Conservation (phyloP, 306 rosid species). For the Cyclanthera cordifolia region DNA sequence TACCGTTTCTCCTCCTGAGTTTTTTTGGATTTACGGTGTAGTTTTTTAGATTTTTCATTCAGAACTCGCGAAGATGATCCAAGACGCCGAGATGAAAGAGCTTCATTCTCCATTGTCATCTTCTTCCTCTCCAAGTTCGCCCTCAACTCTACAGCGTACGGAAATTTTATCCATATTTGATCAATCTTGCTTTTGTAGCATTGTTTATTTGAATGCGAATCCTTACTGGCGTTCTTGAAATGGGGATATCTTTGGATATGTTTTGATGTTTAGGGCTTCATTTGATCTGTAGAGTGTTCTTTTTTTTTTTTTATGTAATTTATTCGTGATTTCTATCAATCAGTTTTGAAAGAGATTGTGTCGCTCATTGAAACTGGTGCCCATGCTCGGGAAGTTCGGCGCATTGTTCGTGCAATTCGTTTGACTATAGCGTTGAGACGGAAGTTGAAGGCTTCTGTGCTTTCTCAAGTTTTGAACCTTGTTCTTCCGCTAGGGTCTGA, state of each 20-base stretch:
- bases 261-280: not conserved
- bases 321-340: not conserved
- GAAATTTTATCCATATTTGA: not conserved
- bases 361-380: constrained; percentile 84
- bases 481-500: constrained; percentile 59
- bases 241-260: not conserved
- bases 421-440: constrained; percentile 75
- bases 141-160: constrained; percentile 36
- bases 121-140: constrained; percentile 28
- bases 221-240: not conserved
- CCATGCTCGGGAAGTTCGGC: constrained; percentile 73
- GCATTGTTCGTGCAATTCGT: constrained; percentile 82
- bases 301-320: not conserved
- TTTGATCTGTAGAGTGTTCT: not conserved
- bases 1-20: not conserved
- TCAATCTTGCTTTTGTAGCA: not conserved
- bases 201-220: constrained; percentile 1
- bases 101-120: constrained; percentile 30
- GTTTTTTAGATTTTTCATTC: not conserved
- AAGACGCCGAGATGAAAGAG: constrained; percentile 52
- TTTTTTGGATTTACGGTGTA: not conserved
- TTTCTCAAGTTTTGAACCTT: constrained; percentile 48
- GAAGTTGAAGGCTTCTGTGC: constrained; percentile 55
- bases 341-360: constrained; percentile 91
- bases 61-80: constrained; percentile 29